Percentiles rank a stretch among this genome's conserved stretches.
Evolutionary conservation across 2,329 filamentous ascomycete genomes (phyloP).

Genomic region (Sordariomycetes sp.): DNA sequence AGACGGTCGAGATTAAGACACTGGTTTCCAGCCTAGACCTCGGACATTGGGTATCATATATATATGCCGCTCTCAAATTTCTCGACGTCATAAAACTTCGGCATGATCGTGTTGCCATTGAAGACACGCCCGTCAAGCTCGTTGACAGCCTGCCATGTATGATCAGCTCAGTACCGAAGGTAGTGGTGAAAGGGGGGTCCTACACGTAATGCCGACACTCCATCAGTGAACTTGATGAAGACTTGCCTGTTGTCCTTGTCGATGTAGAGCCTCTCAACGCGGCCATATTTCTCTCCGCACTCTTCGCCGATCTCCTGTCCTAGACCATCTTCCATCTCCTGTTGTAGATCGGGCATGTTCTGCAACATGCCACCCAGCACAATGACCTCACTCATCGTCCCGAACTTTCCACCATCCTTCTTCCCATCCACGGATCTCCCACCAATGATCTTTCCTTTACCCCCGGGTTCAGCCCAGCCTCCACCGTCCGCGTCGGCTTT

Average conservation of each 20-base stretch:
- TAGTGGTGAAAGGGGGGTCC: slow-evolving; percentile 17
- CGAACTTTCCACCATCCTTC: slow-evolving; percentile 51
- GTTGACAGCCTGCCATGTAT: slow-evolving; percentile 62
- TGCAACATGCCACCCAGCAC: slow-evolving; percentile 79
- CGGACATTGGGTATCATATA: slow-evolving; percentile 6
- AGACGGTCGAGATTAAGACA: too few relatives aligned
- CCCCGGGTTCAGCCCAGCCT: slow-evolving; percentile 61
- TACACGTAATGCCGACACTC: slow-evolving; percentile 75
- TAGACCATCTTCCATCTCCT: slow-evolving; percentile 67
- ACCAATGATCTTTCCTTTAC: slow-evolving; percentile 72
- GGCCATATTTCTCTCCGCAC: slow-evolving; percentile 81
- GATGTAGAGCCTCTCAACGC: slow-evolving; percentile 72
- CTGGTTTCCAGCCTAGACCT: background rate
- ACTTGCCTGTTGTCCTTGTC: slow-evolving; percentile 58
- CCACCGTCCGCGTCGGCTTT: slow-evolving; percentile 70
- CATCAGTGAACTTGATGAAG: slow-evolving; percentile 87
- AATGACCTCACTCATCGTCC: slow-evolving; percentile 72
- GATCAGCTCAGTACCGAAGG: background rate
- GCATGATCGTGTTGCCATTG: slow-evolving; percentile 76
- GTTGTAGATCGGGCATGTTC: slow-evolving; percentile 64
- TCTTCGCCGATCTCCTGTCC: slow-evolving; percentile 95
- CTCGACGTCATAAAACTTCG: slow-evolving; percentile 72
- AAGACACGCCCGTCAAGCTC: slow-evolving; percentile 82
- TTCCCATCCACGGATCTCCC: slow-evolving; percentile 20
- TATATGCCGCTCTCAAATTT: slow-evolving; percentile 67